A percentile compares a stretch with the other conserved stretches of the same genome.
Evolutionary conservation across 306 rosid species (phyloP).

Genomic region (Sechiopsis laciniata): DNA sequence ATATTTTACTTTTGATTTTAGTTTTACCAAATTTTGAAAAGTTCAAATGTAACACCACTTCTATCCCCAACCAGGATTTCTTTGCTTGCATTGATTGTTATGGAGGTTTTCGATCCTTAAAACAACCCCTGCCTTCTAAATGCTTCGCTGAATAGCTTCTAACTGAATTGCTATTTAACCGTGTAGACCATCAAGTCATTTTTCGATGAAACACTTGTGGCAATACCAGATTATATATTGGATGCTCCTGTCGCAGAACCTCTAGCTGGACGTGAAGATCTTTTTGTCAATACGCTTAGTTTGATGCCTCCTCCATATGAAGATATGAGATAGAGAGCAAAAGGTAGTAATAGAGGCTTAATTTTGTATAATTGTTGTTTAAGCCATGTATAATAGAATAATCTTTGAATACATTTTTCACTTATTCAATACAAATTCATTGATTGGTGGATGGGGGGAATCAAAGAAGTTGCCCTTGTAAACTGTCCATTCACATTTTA

Average conservation of each 20-base stretch:
- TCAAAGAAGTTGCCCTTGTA: conserved; percentile 7
- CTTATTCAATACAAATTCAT: background rate
- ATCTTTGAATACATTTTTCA: background rate
- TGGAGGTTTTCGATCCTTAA: background rate
- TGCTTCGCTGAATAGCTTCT: background rate
- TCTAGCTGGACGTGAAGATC: conserved; percentile 45
- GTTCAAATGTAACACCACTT: too few relatives aligned
- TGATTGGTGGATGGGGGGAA: background rate
- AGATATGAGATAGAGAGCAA: conserved; percentile 31
- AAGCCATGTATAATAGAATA: conserved; percentile 7
- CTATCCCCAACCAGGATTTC: background rate
- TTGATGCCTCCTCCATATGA: conserved; percentile 62
- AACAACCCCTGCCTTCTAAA: conserved; percentile 3
- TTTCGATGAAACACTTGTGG: conserved; percentile 74
- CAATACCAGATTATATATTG: conserved; percentile 72
- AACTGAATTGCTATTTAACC: too few relatives aligned
- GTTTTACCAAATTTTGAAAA: background rate
- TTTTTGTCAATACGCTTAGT: conserved; percentile 47
- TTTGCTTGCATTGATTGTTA: background rate
- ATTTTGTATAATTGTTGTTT: conserved; percentile 16
- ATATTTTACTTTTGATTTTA: background rate
- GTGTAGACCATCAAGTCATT: conserved; percentile 71
- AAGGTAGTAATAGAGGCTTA: conserved; percentile 45
- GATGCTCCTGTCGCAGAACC: conserved; percentile 54
- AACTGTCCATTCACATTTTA: background rate